Base-by-base conservation (phyloP, 768 basidiomycete genomes). In the Boletales sp. region DNA sequence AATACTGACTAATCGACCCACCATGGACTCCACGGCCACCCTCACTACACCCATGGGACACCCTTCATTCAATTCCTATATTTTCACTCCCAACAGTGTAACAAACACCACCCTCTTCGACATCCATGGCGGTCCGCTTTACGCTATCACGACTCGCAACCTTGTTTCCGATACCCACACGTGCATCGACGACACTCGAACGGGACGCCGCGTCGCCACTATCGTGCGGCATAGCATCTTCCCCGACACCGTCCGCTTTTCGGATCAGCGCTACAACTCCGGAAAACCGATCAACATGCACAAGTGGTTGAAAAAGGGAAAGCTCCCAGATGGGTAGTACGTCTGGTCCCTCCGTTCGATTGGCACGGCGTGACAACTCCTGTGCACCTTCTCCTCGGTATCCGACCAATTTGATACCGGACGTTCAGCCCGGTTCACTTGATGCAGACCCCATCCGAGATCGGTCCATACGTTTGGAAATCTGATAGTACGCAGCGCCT, bases 171-270 rank as follows among this genome's bases (percentile, higher is more conserved):
- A 55, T 40, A 52, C 48, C 21, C 40, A 41, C 9, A 52, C 47
- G n/a, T 19, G 43, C 9, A 36, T 59, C 19, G 24, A 36, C 13
- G 57, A 59, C 14, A 41, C 47, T 29, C 49, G 21, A 11, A 48
- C 44, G 4, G 43, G 58, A 1, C 45, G 12, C 17, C 27, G 39
- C 14, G 29, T 60, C 32, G 54, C 58, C 14, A 40, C 40, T 6
- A 27, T 51, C 15, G 43, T 40, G 0, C 47, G 48, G 30, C 48
- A 35, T 5, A 35, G 56, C 13, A 32, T 56, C 47, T 40, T 59
- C 24, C 47, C 58, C 10, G 58, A 56, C 32, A 59, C 44, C 11
- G 36, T 59, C n/a, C 52, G 50, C 3, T 55, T 59, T 35, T 19
- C 45, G 12, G 41, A 47, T 29, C 36, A 34, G 37, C 36, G 45